phyloP scores from a whole-genome alignment of 345 rosid species.

The Sonneratia caseolaris region DNA sequence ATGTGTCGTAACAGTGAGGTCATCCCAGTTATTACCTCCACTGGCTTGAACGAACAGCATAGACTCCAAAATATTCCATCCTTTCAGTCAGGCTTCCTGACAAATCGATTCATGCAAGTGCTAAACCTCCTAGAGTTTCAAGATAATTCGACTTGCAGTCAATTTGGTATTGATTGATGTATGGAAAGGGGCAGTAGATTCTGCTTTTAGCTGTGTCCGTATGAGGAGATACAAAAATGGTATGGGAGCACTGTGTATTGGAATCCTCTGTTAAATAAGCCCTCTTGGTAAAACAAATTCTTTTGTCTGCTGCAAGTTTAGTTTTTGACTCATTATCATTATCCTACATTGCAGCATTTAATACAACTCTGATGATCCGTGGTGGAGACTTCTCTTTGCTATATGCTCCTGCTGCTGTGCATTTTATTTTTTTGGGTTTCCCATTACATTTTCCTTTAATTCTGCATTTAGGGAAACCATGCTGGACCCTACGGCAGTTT shows the following conservation, averaged over 20 bases:
- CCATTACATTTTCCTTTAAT: not conserved
- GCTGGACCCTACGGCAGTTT: conserved; percentile 79
- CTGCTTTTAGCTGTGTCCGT: too few relatives aligned
- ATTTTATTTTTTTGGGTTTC: not conserved
- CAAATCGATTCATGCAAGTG: not conserved
- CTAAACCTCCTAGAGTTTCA: not conserved
- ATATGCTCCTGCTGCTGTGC: not conserved
- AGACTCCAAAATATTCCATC: not conserved
- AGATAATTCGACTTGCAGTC: not conserved
- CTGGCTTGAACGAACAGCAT: not conserved
- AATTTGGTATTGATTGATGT: not conserved
- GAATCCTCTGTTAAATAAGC: too few relatives aligned
- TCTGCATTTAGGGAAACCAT: conserved; percentile 52
- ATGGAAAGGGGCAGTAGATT: not conserved
- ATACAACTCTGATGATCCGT: not conserved
- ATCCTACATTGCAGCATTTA: not conserved
- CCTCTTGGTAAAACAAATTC: not conserved
- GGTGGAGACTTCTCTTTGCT: not conserved
- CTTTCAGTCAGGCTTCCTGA: not conserved
- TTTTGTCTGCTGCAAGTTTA: not conserved
- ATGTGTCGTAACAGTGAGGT: not conserved
- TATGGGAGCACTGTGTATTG: not conserved
- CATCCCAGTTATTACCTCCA: not conserved
- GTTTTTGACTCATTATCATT: not conserved
- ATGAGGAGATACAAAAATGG: too few relatives aligned